phyloP scores from a whole-genome alignment of 768 basidiomycete genomes.

The Terana coerulea region DNA sequence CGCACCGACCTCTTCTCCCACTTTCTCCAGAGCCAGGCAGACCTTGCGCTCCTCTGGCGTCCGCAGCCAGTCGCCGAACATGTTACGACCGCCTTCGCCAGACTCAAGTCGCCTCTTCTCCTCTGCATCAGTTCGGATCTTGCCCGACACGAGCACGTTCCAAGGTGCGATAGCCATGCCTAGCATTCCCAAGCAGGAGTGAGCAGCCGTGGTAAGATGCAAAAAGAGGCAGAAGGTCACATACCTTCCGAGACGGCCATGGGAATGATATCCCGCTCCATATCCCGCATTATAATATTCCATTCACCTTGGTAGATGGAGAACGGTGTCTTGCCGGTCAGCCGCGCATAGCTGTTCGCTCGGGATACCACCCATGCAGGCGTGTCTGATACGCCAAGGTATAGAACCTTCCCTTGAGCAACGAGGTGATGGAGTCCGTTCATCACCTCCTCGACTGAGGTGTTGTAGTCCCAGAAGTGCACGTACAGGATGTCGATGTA shows the following conservation, averaged over 20 bases:
- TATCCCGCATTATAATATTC: conserved; percentile 32
- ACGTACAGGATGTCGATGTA: conserved; percentile 47
- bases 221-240: background rate
- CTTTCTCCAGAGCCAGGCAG: conserved; percentile 39
- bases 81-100: conserved; percentile 26
- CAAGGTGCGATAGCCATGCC: conserved; percentile 37
- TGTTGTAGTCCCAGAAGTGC: conserved; percentile 49
- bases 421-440: conserved; percentile 49
- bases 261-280: conserved; percentile 38
- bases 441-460: conserved; percentile 55
- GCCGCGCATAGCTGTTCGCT: conserved; percentile 36
- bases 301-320: conserved; percentile 33
- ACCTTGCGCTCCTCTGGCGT: conserved; percentile 39
- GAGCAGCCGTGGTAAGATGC: background rate
- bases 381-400: conserved; percentile 27
- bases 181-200: background rate
- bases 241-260: conserved; percentile 31
- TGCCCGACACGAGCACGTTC: conserved; percentile 34
- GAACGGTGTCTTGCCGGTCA: conserved; percentile 35
- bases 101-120: conserved; percentile 21
- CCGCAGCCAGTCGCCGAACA: conserved; percentile 35
- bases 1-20: conserved; percentile 43
- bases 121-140: conserved; percentile 32
- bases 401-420: conserved; percentile 42
- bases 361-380: conserved; percentile 34